Evolutionary conservation across 768 basidiomycete species (phyloP).

Genomic region (Roridomyces roridus): DNA sequence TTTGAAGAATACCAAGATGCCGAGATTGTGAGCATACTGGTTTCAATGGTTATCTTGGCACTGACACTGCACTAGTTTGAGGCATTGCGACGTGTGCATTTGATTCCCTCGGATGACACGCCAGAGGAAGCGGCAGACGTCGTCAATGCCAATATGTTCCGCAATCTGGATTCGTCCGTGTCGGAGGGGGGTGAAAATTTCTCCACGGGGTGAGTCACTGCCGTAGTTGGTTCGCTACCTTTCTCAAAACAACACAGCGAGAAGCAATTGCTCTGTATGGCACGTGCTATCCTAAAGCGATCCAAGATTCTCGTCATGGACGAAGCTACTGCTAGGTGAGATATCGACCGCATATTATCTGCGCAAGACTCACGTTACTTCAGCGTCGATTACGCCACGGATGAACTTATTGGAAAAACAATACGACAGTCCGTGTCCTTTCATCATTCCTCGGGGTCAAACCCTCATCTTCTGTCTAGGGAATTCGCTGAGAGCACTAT

Average conservation of each 20-base stretch:
- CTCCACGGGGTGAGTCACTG: slow-evolving; percentile 68
- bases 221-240: background rate
- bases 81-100: slow-evolving; percentile 82
- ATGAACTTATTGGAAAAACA: slow-evolving; percentile 84
- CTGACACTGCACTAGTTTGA: slow-evolving; percentile 59
- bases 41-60: background rate
- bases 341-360: background rate
- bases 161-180: slow-evolving; percentile 73
- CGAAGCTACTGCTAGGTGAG: slow-evolving; percentile 78
- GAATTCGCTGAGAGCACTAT: slow-evolving; percentile 85
- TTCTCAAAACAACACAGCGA: slow-evolving; percentile 46
- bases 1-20: slow-evolving; percentile 86
- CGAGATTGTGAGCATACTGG: slow-evolving; percentile 66
- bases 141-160: slow-evolving; percentile 79
- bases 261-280: slow-evolving; percentile 89
- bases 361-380: background rate
- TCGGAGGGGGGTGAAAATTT: slow-evolving; percentile 92
- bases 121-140: slow-evolving; percentile 50
- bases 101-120: slow-evolving; percentile 67
- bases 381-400: slow-evolving; percentile 49
- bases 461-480: slow-evolving; percentile 42
- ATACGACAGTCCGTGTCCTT: slow-evolving; percentile 68
- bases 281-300: slow-evolving; percentile 80
- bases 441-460: no score
- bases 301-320: slow-evolving; percentile 86